A percentile compares a stretch with the other conserved stretches of the same genome.
These are phyloP conservation scores for Zea mays DNA, from an alignment of 176 grass and related monocot species.

Conservation along the genomic window Zm-B73-REFERENCE-NAM-5.0 NC_050096.1:66086501-66087000, in stretches of 20 bases:
- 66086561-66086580: too few relatives aligned
- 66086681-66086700: too few relatives aligned
- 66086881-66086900: background rate
- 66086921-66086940: background rate
- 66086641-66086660: too few relatives aligned
- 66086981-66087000: background rate
- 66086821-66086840: background rate
- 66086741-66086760: too few relatives aligned
- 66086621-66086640: too few relatives aligned
- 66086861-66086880: background rate
- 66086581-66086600: too few relatives aligned
- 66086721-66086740: too few relatives aligned
- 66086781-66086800: too few relatives aligned
- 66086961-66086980: background rate
- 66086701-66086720: too few relatives aligned
- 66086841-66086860: background rate
- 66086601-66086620: too few relatives aligned
- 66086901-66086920: background rate
- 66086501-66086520: conserved; percentile 18
- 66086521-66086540: background rate
- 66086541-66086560: background rate
- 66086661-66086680: too few relatives aligned
- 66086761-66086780: too few relatives aligned
- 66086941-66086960: background rate
- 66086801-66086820: background rate